phyloP scores from a whole-genome alignment of 2,329 filamentous ascomycete species.

The Penicillium expansum region DNA sequence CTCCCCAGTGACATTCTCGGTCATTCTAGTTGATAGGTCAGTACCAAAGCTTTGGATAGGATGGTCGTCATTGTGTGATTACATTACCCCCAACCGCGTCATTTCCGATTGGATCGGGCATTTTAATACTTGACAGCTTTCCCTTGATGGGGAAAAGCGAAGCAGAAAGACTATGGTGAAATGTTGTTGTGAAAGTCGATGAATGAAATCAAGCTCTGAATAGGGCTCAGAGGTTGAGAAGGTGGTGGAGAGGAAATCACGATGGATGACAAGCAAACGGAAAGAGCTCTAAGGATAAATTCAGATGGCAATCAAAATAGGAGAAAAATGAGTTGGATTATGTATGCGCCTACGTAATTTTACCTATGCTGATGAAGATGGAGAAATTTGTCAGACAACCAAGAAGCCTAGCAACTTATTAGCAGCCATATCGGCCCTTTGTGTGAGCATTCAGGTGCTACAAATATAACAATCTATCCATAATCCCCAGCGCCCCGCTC shows the following conservation, averaged over 20 bases:
- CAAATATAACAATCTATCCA: not conserved
- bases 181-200: not conserved
- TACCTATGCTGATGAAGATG: not conserved
- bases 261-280: not conserved
- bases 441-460: not conserved
- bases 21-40: slow-evolving; percentile 14
- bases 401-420: not conserved
- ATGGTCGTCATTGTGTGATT: not conserved
- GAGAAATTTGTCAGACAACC: not conserved
- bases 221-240: not conserved
- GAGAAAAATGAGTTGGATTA: not conserved
- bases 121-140: not conserved
- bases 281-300: not conserved
- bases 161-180: not conserved
- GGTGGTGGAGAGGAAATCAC: not conserved
- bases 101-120: not conserved
- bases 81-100: slow-evolving; percentile 12
- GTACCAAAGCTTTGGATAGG: not conserved
- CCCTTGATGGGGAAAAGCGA: not conserved
- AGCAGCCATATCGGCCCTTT: not conserved
- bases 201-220: not conserved
- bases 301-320: not conserved
- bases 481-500: not conserved
- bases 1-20: slow-evolving; percentile 18
- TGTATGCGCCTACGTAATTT: not conserved